These are phyloP conservation scores for Cenococcum geophilum DNA, from an alignment of 495 filamentous ascomycete species.

Conservation along the genomic window DNA sequence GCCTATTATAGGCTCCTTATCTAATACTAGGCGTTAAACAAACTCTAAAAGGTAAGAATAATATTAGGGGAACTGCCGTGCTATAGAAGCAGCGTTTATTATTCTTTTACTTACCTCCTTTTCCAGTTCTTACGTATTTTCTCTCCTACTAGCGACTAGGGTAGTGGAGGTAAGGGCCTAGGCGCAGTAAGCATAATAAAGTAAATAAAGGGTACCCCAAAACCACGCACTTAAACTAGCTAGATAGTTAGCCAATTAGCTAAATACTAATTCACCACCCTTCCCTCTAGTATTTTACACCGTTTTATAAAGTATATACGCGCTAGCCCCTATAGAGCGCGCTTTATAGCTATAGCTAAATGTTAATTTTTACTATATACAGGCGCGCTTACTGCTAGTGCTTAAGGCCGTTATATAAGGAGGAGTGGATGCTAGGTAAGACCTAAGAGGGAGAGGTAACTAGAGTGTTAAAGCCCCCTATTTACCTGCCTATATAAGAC, in stretches of 20 bases:
- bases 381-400: slow-evolving; percentile 15
- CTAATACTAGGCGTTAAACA: slow-evolving; percentile 17
- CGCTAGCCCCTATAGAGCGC: not conserved
- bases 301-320: slow-evolving; percentile 1
- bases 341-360: slow-evolving; percentile 16
- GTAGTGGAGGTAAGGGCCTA: not conserved
- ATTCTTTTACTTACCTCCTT: slow-evolving; percentile 1
- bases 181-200: slow-evolving; percentile 13
- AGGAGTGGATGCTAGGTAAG: slow-evolving; percentile 18
- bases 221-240: slow-evolving; percentile 5
- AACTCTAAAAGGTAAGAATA: slow-evolving; percentile 6
- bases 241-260: not conserved
- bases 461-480: not conserved
- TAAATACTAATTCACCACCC: not conserved
- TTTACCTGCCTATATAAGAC: not conserved
- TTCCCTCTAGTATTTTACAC: slow-evolving; percentile 6
- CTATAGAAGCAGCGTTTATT: slow-evolving; percentile 12
- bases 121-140: slow-evolving; percentile 16
- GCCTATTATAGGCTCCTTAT: slow-evolving; percentile 19
- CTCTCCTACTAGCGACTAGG: slow-evolving; percentile 11
- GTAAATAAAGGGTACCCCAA: slow-evolving; percentile 20
- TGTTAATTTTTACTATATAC: slow-evolving; percentile 34
- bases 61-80: slow-evolving; percentile 12
- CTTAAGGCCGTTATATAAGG: slow-evolving; percentile 29
- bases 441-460: not conserved